Percentiles rank a stretch among this genome's conserved stretches.
These are phyloP conservation scores for Excoecaria agallocha DNA, from an alignment of 345 rosid genomes.

Conservation along the genomic window DNA sequence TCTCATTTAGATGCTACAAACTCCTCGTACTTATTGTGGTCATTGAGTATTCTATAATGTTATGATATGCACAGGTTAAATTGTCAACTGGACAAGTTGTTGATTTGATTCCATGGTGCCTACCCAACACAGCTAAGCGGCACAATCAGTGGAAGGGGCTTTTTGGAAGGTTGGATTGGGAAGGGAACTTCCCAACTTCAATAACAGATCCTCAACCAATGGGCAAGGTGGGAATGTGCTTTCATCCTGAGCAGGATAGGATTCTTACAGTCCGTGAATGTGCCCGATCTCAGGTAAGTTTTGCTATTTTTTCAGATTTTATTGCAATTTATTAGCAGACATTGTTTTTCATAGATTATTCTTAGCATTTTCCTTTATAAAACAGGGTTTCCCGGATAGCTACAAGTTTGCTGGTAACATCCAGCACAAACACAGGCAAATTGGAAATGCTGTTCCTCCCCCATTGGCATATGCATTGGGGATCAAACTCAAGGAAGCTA, in stretches of 20 bases:
- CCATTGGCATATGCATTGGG: conserved; percentile 80
- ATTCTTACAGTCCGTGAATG: conserved; percentile 85
- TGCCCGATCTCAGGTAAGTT: conserved; percentile 76
- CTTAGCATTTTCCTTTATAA: background rate
- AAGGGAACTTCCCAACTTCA: conserved; percentile 90
- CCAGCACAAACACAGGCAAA: conserved; percentile 68
- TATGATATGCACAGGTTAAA: conserved; percentile 40
- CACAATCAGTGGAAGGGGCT: conserved; percentile 94
- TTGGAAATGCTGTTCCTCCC: conserved; percentile 95
- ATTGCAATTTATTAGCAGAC: background rate
- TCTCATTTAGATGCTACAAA: background rate
- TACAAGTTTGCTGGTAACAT: conserved; percentile 61
- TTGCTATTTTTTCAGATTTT: background rate
- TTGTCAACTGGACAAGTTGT: conserved; percentile 62
- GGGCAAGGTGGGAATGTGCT: conserved; percentile 97
- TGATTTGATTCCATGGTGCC: conserved; percentile 73
- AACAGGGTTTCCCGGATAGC: conserved; percentile 85
- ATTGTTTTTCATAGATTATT: background rate
- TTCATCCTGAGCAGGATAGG: conserved; percentile 88
- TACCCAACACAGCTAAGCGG: conserved; percentile 69
- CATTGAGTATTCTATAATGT: background rate
- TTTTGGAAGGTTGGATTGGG: conserved; percentile 86
- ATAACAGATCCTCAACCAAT: conserved; percentile 86
- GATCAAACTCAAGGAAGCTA: conserved; percentile 75
- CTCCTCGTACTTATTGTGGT: background rate